Conservation (phyloP, 192 early-diverging fungal species). For the Podila horticola region DNA sequence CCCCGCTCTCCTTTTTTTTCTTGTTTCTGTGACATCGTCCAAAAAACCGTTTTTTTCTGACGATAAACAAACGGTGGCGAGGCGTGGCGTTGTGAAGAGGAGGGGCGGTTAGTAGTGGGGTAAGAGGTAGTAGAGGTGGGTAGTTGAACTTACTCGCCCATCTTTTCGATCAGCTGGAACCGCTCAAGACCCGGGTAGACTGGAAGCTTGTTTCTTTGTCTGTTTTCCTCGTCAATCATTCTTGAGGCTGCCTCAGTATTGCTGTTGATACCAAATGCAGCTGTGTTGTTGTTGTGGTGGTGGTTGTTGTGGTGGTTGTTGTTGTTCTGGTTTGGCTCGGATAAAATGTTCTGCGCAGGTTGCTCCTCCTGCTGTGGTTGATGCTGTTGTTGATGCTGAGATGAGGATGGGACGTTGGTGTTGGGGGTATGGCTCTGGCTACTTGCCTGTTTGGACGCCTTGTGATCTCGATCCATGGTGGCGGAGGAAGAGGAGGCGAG, state of each 20-base stretch:
- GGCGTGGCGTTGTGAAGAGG: too few species aligned
- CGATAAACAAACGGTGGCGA: too few species aligned
- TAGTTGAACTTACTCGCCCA: constrained; percentile 69
- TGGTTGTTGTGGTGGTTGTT: constrained; percentile 5
- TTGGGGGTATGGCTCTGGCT: not conserved
- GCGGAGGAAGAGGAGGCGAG: not conserved
- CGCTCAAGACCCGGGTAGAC: constrained; percentile 63
- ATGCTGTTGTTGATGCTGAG: not conserved
- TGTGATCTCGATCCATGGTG: not conserved
- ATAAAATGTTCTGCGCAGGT: not conserved
- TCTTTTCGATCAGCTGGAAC: constrained; percentile 64
- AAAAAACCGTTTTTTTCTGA: too few species aligned
- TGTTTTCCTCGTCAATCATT: constrained; percentile 59
- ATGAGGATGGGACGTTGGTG: not conserved
- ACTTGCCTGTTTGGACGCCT: not conserved
- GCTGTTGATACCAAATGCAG: constrained; percentile 18
- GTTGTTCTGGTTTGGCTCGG: not conserved
- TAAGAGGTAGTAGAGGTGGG: not conserved
- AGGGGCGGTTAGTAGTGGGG: not conserved
- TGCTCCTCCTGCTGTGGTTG: not conserved
- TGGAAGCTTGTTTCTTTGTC: constrained; percentile 52
- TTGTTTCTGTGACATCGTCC: too few species aligned
- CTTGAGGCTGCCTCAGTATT: constrained; percentile 41
- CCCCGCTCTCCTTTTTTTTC: too few species aligned
- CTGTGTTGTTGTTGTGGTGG: not conserved